Evolutionary conservation across 495 filamentous ascomycete genomes (phyloP).

Genomic region (Sphaerosporella brunnea): DNA sequence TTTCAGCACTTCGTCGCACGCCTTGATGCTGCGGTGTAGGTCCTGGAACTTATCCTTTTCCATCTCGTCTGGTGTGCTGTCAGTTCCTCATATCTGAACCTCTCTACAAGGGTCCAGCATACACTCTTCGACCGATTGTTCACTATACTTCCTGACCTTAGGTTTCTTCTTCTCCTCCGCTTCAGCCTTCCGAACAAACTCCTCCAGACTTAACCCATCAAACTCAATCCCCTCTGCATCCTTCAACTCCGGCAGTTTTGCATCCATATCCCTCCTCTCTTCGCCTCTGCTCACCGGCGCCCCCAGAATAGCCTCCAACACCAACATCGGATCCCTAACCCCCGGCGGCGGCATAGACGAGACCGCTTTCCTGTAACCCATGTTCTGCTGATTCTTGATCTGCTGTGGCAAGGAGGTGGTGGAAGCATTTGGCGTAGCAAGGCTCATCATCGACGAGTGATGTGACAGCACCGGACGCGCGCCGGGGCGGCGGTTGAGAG

Average conservation of each 20-base stretch:
- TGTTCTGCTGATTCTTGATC: slow-evolving; percentile 41
- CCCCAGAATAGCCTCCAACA: slow-evolving; percentile 55
- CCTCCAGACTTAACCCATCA: slow-evolving; percentile 50
- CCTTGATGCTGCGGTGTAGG: slow-evolving; percentile 68
- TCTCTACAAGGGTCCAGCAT: no score
- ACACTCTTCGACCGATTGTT: slow-evolving; percentile 67
- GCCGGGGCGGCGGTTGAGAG: background rate
- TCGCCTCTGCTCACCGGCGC: slow-evolving; percentile 25
- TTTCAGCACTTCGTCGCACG: slow-evolving; percentile 81
- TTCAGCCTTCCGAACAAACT: slow-evolving; percentile 36
- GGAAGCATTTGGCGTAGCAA: slow-evolving; percentile 49
- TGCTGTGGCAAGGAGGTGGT: slow-evolving; percentile 49
- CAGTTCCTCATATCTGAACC: no score
- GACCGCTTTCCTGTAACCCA: slow-evolving; percentile 36
- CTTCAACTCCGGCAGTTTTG: slow-evolving; percentile 17
- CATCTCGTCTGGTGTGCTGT: slow-evolving; percentile 60
- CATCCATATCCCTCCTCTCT: slow-evolving; percentile 11
- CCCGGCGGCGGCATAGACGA: slow-evolving; percentile 34
- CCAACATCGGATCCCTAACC: slow-evolving; percentile 52
- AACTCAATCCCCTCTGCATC: slow-evolving; percentile 60
- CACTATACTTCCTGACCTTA: slow-evolving; percentile 35
- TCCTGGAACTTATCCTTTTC: slow-evolving; percentile 84
- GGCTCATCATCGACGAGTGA: slow-evolving; percentile 40
- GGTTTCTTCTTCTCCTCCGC: slow-evolving; percentile 26
- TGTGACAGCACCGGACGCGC: slow-evolving; percentile 17